phyloP scores from a whole-genome alignment of 441 rosid species.

The Populus hybrid region DNA sequence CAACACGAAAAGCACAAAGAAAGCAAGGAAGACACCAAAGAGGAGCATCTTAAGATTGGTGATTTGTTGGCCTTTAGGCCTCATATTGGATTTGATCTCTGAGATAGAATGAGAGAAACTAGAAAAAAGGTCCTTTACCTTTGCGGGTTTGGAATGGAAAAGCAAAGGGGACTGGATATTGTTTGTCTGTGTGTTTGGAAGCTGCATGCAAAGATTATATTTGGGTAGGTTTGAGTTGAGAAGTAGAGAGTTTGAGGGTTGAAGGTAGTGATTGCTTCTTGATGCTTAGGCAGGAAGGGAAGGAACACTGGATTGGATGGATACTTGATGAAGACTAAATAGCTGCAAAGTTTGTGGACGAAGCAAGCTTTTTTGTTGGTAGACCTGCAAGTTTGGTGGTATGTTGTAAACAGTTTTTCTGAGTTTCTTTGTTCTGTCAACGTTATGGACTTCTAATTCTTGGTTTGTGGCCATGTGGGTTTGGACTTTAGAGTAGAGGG shows the following conservation, averaged over 20 bases:
- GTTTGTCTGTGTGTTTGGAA: background rate
- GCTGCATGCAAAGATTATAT: slow-evolving; percentile 8
- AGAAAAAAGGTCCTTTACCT: background rate
- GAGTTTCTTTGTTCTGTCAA: background rate
- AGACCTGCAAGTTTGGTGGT: slow-evolving; percentile 39
- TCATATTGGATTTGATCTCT: slow-evolving; percentile 34
- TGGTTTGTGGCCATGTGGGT: background rate
- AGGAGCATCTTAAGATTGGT: slow-evolving; percentile 57
- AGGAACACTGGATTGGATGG: slow-evolving; percentile 17
- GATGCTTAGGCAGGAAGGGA: slow-evolving; percentile 72
- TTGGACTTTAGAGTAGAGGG: background rate
- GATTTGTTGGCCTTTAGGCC: slow-evolving; percentile 53
- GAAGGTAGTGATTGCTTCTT: slow-evolving; percentile 10
- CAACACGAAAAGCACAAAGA: slow-evolving; percentile 49
- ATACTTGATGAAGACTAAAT: slow-evolving; percentile 51
- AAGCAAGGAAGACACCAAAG: slow-evolving; percentile 52
- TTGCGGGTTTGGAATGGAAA: slow-evolving; percentile 7
- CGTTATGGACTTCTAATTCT: slow-evolving; percentile 1
- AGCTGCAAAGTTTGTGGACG: slow-evolving; percentile 46
- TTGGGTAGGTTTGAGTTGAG: slow-evolving; percentile 13
- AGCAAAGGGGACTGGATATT: background rate
- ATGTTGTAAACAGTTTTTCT: background rate
- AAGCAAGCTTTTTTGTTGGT: slow-evolving; percentile 48
- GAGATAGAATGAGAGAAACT: background rate
- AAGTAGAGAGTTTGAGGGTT: background rate